Evolutionary conservation across 148 eudicot species (phyloP).

Genomic region (Oxyria digyna): DNA sequence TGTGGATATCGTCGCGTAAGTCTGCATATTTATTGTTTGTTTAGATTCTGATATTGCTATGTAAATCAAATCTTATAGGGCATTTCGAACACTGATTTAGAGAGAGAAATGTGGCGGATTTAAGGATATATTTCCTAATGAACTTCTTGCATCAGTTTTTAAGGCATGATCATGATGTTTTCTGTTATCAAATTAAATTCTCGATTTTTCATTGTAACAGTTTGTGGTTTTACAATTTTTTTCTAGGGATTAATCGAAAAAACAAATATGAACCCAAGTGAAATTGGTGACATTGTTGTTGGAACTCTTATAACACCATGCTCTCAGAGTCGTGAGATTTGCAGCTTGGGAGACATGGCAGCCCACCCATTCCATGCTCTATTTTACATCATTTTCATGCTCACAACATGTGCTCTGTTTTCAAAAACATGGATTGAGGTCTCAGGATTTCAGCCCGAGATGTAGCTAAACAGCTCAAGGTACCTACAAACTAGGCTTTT

Average conservation of each 20-base stretch:
- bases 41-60: too few relatives aligned
- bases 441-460: constrained; percentile 64
- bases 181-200: too few relatives aligned
- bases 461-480: constrained; percentile 70
- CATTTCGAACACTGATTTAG: constrained; percentile 75
- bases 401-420: constrained; percentile 59
- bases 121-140: constrained; percentile 92
- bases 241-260: constrained; percentile 50
- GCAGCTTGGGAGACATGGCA: constrained; percentile 47
- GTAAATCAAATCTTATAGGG: constrained; percentile 27
- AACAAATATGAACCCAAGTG: constrained; percentile 49
- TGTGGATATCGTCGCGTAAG: constrained; percentile 93
- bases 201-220: too few relatives aligned
- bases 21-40: too few relatives aligned
- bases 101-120: constrained; percentile 79
- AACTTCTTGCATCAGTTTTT: constrained; percentile 78
- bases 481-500: not conserved
- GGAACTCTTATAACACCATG: constrained; percentile 80
- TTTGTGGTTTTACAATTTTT: not conserved
- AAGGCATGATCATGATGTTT: constrained; percentile 27
- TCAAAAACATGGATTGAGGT: constrained; percentile 70
- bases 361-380: constrained; percentile 67
- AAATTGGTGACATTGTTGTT: constrained; percentile 76
- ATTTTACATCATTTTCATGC: constrained; percentile 50
- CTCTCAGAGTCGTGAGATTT: not conserved